Base-by-base conservation (phyloP, 2,329 filamentous ascomycete genomes). In the Tolypocladium paradoxum region DNA sequence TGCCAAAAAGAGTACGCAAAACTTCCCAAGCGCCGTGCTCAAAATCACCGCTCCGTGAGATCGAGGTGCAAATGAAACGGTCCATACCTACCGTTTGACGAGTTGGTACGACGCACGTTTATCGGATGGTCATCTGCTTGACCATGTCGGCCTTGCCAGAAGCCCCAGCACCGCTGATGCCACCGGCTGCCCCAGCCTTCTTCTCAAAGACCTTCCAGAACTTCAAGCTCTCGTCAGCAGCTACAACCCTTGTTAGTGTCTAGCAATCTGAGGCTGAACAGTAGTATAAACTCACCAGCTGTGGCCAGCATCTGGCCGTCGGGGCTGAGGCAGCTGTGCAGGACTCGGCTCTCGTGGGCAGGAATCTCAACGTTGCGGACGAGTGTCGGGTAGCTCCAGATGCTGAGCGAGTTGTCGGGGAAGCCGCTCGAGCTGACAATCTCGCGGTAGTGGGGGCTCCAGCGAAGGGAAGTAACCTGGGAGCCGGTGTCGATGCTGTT, bases 141-240 rank as follows among this genome's bases (percentile, higher is more conserved):
- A 84, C 84, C 79, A 92, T 87, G 65, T 88, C 84, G 53, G 87
- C 90, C 75, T 92, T 92, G 71, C 81, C 82, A 49, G 85, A 85
- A 55, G 86, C 76, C 57, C 83, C 84, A 54, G 84, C 79, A 61
- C 81, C 78, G 56, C 82, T 79, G 52, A 84, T 76, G 49, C 83
- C 81, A 50, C 84, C 81, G 56, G 81, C 75, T 55, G 81, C 76
- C 53, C 90, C 90, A 20, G 91, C 78, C 82, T 96, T 97, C 82
- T 96, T 96, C 81, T 99, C 93, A 66, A 99, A 99, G 63, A 99
- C 81, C 84, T 99, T 99, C 93, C 93, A 99, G 80, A 99, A 99
- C 77, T 99, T 99, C 71, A 99, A 79, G 67, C 87, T 92, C 78
- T 99, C 93, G 65, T 99, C 93, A 37, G 92, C 91, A 62, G 92